Evolutionary conservation across 768 basidiomycete species (phyloP), one percentile per base, ranked within the genome.

Genomic region (Leccinum pellstonianum): DNA sequence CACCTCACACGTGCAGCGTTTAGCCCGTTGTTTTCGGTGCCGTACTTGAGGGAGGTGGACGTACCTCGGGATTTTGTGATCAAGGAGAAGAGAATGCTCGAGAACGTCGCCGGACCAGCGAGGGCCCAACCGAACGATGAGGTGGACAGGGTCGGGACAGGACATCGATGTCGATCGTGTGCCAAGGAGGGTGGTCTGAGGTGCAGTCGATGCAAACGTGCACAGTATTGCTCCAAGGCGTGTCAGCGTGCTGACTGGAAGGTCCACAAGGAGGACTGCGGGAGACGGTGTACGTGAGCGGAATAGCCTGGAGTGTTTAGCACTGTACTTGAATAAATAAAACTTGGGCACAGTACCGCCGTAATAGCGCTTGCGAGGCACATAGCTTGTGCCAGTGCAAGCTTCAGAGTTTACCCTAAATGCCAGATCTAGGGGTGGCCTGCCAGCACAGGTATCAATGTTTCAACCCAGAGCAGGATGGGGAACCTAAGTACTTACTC

Each of bases 1-100:
- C 77, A 77, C 59, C 77, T 77, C 6, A 84, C 80, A 0, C 70
- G 84, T n/a, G 72, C 82, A 3, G 85, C 82, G 0, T 69, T 87
- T 14, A 76, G 79, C 4, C 86, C 83, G 0, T 67, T 86, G 5
- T 86, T 86, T 56, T 71, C 81, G 0, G 79, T 81, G 6, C 74
- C 82, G 5, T 83, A 80, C 62, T 59, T 83, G 64, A 79, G 82
- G 61, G 71, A 64, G 35, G 54, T 47, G 37, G 49, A 56, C 17
- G 23, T 57, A 3, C 59, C 57, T 17, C 6, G 17, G 7, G 52
- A 29, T 0, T 54, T 14, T 10, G 14, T 5, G 8, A 23, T 0
- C 4, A 29, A 5, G 15, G 31, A 21, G 7, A 33, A 2, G 19
- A 52, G 51, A 33, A 11, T 1, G 41, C 43, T 5, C 3, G 14